Conservation (phyloP, 495 filamentous ascomycete genomes). For the Penicillium odoratum region DNA sequence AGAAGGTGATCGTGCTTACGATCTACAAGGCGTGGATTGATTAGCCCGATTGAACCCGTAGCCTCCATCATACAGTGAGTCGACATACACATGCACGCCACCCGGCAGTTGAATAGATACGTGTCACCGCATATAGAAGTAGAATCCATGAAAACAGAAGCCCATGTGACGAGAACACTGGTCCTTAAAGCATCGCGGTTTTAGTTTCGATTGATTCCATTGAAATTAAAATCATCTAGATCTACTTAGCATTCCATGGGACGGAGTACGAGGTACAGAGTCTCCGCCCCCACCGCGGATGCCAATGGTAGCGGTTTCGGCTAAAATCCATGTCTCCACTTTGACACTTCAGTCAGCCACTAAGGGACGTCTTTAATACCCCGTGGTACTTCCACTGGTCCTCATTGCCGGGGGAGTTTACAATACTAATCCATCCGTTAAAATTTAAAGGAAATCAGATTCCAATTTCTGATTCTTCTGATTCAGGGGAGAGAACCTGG, state of each 20-base stretch:
- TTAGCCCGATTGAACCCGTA: not conserved
- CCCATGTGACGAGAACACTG: not conserved
- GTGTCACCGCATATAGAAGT: not conserved
- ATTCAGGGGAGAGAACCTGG: not conserved
- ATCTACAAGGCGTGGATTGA: not conserved
- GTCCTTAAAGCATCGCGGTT: not conserved
- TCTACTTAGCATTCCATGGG: not conserved
- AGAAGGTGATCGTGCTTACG: not conserved
- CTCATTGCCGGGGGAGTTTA: not conserved
- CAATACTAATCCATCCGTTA: too few species aligned
- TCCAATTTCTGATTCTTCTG: not conserved
- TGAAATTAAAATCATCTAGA: not conserved
- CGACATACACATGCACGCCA: not conserved
- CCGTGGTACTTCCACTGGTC: slow-evolving; percentile 4
- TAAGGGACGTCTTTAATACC: not conserved
- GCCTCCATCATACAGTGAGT: not conserved
- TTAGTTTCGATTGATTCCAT: not conserved
- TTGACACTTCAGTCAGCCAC: not conserved
- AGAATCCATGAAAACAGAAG: not conserved
- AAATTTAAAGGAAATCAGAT: too few species aligned
- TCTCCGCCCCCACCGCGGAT: not conserved
- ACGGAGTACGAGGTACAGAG: not conserved
- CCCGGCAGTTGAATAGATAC: not conserved
- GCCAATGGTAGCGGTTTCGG: not conserved
- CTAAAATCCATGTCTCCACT: not conserved